phyloP scores from a whole-genome alignment of 306 rosid species.

The Sphenostylis stenocarpa region DNA sequence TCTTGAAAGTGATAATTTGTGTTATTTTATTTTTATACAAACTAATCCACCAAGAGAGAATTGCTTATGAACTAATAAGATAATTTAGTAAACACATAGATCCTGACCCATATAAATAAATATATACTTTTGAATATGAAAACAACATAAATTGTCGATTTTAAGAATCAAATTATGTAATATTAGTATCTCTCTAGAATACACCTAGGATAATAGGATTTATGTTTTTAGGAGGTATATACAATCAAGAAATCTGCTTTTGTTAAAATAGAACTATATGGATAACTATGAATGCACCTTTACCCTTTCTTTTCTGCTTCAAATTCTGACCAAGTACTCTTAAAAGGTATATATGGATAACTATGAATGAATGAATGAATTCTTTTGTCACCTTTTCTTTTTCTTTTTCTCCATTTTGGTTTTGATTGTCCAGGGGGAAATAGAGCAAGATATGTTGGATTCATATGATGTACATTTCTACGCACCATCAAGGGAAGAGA shows the following conservation, averaged over 20 bases:
- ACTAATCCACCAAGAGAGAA: no score
- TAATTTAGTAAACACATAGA: no score
- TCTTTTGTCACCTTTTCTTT: neutral
- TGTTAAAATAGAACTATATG: neutral
- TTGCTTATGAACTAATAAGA: neutral
- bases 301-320: neutral
- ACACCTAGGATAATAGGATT: neutral
- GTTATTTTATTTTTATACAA: neutral
- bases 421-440: slow-evolving; percentile 53
- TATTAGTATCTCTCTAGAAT: neutral
- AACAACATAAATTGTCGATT: neutral
- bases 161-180: neutral
- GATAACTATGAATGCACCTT: neutral
- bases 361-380: neutral
- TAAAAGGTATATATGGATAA: neutral
- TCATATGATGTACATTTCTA: slow-evolving; percentile 88
- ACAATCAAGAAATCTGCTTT: neutral
- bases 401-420: neutral
- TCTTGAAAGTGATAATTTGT: neutral
- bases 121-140: neutral
- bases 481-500: slow-evolving; percentile 80
- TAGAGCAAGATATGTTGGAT: slow-evolving; percentile 70
- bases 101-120: neutral
- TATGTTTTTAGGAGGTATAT: neutral
- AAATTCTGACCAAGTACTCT: neutral